These are phyloP conservation scores for Fraxinus paxiana DNA, from an alignment of 305 asterid genomes.

Conservation along the genomic window DNA sequence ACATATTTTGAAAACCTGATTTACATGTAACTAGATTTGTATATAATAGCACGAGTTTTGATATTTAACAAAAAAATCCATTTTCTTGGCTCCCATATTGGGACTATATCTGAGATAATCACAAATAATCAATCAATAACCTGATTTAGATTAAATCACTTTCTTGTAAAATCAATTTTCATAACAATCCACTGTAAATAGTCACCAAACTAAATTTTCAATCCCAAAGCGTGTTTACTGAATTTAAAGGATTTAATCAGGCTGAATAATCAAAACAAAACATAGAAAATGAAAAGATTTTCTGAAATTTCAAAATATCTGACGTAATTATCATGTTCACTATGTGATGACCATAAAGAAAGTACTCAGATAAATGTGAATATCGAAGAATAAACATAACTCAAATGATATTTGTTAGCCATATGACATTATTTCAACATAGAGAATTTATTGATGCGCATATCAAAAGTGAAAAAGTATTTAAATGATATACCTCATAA, in stretches of 20 bases:
- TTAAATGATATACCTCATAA: constrained; percentile 58
- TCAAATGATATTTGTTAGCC: background rate
- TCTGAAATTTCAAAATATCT: background rate
- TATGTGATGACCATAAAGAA: background rate
- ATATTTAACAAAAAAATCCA: background rate
- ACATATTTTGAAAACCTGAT: background rate
- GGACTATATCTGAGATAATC: background rate
- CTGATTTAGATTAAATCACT: background rate
- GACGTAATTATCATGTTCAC: background rate
- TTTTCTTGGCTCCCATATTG: background rate
- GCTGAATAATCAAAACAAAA: background rate
- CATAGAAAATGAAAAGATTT: background rate
- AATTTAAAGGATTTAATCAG: background rate
- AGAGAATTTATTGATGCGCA: background rate
- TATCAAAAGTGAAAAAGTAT: constrained; percentile 1
- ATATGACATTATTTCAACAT: background rate
- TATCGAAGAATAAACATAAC: background rate
- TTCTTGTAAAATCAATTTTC: background rate
- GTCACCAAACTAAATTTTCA: background rate
- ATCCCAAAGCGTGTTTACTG: background rate
- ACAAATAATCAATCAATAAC: background rate
- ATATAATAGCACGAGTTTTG: background rate
- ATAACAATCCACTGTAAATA: background rate
- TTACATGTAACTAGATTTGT: background rate
- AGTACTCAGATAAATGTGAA: background rate